Evolutionary conservation across 352 stramenopile species (phyloP), one percentile per base, ranked within the genome.

Genomic region (Phytophthora capsici): DNA sequence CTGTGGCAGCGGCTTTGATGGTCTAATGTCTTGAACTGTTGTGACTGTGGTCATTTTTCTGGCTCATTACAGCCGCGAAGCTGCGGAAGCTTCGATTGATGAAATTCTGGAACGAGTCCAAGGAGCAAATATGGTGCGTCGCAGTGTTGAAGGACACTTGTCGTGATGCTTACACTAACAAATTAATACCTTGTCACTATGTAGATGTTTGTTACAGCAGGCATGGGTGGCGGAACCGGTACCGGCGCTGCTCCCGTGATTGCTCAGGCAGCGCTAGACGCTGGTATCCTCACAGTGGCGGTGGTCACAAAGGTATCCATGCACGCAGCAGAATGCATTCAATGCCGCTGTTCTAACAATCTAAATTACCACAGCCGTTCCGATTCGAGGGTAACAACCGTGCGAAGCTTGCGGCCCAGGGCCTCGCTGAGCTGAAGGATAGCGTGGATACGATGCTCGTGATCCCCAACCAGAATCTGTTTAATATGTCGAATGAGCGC

Each of bases 401-500:
- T 26, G 73, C 77, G 5, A 95, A 95, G 57, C 76, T 95, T 34
- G 87, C 87, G 6, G 80, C 89, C 16, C 76, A 93, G 62, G 87
- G 87, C 1, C 82, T 95, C 17, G 64, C 75, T 38, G 73, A 96
- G 51, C 69, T 95, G 53, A 90, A 89, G 51, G 82, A 95, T 47
- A 93, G 84, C 59, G 87, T 94, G 14, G 87, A 95, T 65, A 95
- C 85, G 40, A 93, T 95, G 84, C 89, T 95, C 43, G 82, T 93
- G 28, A 95, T 95, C 51, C 87, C 87, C 38, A 95, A 95, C 76
- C 87, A 95, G 66, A 95, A 95, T 73, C 51, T 95, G 45, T 95
- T 95, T 72, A 93, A 91, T 64, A 93, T 97, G 77, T 94, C 87
- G 26, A 94, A 80, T 50, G 86, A 93, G 41, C 78, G 83, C 46